These are phyloP conservation scores for Eutypa lata DNA, from an alignment of 2,329 filamentous ascomycete genomes.

Conservation along the genomic window DNA sequence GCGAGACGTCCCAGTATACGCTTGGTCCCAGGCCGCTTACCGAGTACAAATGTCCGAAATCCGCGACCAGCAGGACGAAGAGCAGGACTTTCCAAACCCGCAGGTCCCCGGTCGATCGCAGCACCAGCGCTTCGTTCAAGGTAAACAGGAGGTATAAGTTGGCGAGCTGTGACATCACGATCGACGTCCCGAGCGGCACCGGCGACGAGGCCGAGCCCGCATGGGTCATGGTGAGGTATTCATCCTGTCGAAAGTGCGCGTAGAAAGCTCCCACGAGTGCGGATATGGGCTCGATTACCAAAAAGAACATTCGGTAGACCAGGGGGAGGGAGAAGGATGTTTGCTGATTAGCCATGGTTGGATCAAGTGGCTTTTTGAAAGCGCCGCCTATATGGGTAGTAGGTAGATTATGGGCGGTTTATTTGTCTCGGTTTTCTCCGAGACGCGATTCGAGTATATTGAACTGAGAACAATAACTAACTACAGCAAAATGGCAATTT, in stretches of 20 bases:
- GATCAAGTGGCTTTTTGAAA: not conserved
- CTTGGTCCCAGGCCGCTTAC: constrained; percentile 55
- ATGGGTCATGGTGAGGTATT: constrained; percentile 65
- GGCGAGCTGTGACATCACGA: constrained; percentile 71
- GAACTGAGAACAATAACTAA: too few relatives aligned
- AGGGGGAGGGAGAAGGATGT: constrained; percentile 48
- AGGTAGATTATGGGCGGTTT: too few relatives aligned
- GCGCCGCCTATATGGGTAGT: not conserved
- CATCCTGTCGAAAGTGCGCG: constrained; percentile 45
- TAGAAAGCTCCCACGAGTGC: constrained; percentile 52
- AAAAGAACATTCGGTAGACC: constrained; percentile 70
- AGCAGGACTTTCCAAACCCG: constrained; percentile 69
- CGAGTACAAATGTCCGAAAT: constrained; percentile 71
- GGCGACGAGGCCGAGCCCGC: constrained; percentile 44
- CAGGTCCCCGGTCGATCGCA: constrained; percentile 65
- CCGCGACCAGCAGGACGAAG: constrained; percentile 67
- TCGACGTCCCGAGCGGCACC: constrained; percentile 58
- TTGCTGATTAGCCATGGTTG: constrained; percentile 4
- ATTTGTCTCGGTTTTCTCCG: too few relatives aligned
- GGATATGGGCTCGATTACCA: constrained; percentile 63
- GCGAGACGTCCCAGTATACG: constrained; percentile 60
- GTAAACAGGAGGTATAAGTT: constrained; percentile 77
- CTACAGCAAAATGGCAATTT: too few relatives aligned
- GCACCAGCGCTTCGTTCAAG: constrained; percentile 72
- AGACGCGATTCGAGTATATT: too few relatives aligned